These are phyloP conservation scores for Yamadazyma sp. DNA, from an alignment of 1,139 yeast genomes.

Conservation along the genomic window DNA sequence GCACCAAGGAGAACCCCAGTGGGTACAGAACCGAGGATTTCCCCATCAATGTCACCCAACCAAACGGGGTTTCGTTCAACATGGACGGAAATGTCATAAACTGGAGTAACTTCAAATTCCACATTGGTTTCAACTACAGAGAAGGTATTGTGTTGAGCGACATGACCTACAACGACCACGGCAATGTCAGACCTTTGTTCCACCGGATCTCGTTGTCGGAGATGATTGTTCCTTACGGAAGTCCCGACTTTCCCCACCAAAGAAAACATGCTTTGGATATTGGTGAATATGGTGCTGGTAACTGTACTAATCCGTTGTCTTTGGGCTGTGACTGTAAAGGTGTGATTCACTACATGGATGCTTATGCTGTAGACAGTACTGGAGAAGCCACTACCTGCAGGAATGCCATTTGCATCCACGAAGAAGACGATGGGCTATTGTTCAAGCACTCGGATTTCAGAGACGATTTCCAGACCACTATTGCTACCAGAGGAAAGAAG, in stretches of 20 bases:
- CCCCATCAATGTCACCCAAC: slow-evolving; percentile 72
- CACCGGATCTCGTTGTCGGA: slow-evolving; percentile 77
- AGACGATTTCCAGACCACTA: slow-evolving; percentile 73
- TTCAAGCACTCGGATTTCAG: slow-evolving; percentile 83
- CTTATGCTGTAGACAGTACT: slow-evolving; percentile 61
- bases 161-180: slow-evolving; percentile 71
- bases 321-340: slow-evolving; percentile 87
- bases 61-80: slow-evolving; percentile 77
- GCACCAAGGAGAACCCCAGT: slow-evolving; percentile 47
- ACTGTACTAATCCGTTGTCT: slow-evolving; percentile 75
- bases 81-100: slow-evolving; percentile 67
- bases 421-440: slow-evolving; percentile 77
- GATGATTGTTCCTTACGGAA: slow-evolving; percentile 85
- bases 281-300: slow-evolving; percentile 87
- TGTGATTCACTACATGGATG: slow-evolving; percentile 77
- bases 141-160: slow-evolving; percentile 82
- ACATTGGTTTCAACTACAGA: slow-evolving; percentile 80
- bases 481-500: slow-evolving; percentile 73
- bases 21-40: slow-evolving; percentile 60
- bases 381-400: slow-evolving; percentile 72
- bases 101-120: slow-evolving; percentile 78
- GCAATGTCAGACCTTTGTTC: slow-evolving; percentile 67
- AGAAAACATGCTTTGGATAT: slow-evolving; percentile 84
- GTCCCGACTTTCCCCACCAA: slow-evolving; percentile 77
- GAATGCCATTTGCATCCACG: slow-evolving; percentile 81